Percentiles rank a stretch among this genome's conserved stretches.
Conservation (phyloP, 2,329 filamentous ascomycete genomes). For the Calonectria pteridis region DNA sequence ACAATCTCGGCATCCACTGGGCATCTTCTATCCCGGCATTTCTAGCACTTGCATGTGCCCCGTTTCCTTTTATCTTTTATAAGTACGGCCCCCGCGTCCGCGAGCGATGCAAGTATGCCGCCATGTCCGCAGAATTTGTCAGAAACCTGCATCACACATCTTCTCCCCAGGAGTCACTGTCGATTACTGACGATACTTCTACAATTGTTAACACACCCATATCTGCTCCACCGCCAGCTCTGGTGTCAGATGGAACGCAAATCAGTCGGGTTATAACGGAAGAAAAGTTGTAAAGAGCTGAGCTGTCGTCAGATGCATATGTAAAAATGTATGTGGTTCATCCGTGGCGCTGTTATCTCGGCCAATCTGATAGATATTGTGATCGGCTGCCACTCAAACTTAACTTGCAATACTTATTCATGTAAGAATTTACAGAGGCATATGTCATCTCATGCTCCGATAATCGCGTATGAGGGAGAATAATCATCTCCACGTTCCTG, state of each 20-base stretch:
- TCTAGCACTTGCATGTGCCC: constrained; percentile 36
- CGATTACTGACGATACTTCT: not conserved
- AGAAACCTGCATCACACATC: not conserved
- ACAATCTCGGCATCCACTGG: constrained; percentile 38
- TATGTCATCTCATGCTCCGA: too few relatives aligned
- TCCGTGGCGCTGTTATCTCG: too few relatives aligned
- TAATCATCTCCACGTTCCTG: too few relatives aligned
- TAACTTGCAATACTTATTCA: too few relatives aligned
- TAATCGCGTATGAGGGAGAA: too few relatives aligned
- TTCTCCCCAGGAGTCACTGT: not conserved
- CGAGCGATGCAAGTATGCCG: constrained; percentile 36
- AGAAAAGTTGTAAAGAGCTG: not conserved
- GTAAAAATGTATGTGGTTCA: not conserved
- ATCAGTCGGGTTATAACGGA: not conserved
- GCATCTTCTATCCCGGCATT: constrained; percentile 36
- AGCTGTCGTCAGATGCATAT: too few relatives aligned
- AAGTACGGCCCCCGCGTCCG: constrained; percentile 36
- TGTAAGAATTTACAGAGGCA: too few relatives aligned
- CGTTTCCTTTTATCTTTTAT: constrained; percentile 38
- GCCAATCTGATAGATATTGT: too few relatives aligned
- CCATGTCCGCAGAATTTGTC: not conserved
- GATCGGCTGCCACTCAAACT: too few relatives aligned
- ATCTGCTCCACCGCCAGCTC: not conserved
- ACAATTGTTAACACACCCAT: not conserved
- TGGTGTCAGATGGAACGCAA: not conserved